These are phyloP conservation scores for Globisporangium takayamanum DNA, from an alignment of 352 stramenopile genomes.

Conservation along the genomic window DNA sequence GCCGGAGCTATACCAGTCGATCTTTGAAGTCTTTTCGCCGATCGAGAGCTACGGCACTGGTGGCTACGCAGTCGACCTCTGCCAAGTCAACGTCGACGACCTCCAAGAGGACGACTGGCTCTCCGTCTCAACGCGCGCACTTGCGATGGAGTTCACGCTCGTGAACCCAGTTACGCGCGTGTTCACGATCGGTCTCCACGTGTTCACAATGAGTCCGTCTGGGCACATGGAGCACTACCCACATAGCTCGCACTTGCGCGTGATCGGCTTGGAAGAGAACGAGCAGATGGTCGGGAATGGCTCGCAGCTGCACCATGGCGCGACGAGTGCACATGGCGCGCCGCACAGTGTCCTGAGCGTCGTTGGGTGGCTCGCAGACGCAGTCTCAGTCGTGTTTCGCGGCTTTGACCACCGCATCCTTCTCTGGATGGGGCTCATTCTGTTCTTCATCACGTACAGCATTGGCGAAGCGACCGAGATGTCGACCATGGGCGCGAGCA, in stretches of 20 bases:
- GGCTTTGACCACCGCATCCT: constrained; percentile 53
- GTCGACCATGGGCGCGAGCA: constrained; percentile 61
- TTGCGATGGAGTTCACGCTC: constrained; percentile 82
- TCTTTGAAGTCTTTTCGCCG: constrained; percentile 38
- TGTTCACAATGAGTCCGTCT: constrained; percentile 74
- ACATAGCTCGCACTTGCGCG: constrained; percentile 76
- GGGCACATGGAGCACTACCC: constrained; percentile 78
- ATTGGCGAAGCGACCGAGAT: constrained; percentile 77
- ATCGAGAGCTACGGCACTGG: constrained; percentile 53
- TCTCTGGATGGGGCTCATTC: constrained; percentile 55
- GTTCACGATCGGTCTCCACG: constrained; percentile 82
- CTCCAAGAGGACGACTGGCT: constrained; percentile 71
- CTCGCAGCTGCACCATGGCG: background rate
- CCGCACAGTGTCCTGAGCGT: background rate
- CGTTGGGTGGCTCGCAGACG: background rate
- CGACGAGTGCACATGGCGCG: background rate
- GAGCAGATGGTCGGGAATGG: constrained; percentile 17
- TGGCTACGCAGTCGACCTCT: constrained; percentile 74
- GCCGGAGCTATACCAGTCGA: constrained; percentile 48
- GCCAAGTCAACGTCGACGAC: constrained; percentile 45
- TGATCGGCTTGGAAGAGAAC: constrained; percentile 66
- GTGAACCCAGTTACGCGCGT: constrained; percentile 87
- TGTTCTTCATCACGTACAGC: constrained; percentile 78
- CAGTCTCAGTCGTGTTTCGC: constrained; percentile 18
- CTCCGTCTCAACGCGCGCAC: constrained; percentile 69